These are phyloP conservation scores for Castanospermum australe DNA, from an alignment of 306 rosid genomes.

Conservation along the genomic window DNA sequence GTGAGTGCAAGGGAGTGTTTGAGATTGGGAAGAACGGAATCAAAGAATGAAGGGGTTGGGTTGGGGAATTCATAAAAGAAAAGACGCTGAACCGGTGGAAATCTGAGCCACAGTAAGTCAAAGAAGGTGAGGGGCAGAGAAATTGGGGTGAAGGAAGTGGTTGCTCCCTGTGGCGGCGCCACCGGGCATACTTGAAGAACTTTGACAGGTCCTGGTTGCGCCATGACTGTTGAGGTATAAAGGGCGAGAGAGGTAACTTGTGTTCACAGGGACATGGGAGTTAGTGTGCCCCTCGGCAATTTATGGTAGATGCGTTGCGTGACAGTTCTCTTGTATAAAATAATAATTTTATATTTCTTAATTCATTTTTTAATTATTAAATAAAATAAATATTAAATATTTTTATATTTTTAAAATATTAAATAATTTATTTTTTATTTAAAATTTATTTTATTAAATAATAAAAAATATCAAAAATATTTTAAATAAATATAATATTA, in stretches of 20 bases:
- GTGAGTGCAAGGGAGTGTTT: constrained; percentile 3
- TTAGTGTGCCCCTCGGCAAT: too few relatives aligned
- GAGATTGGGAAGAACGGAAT: neutral
- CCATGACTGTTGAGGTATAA: neutral
- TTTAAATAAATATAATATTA: too few relatives aligned
- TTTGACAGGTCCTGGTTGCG: neutral
- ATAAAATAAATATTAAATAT: too few relatives aligned
- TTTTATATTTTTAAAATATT: too few relatives aligned
- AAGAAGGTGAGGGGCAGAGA: constrained; percentile 18
- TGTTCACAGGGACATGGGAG: too few relatives aligned
- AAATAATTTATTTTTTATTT: too few relatives aligned
- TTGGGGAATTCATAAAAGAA: neutral
- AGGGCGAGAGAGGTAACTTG: neutral
- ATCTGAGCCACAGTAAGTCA: neutral
- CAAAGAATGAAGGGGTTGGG: neutral
- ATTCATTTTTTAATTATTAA: too few relatives aligned
- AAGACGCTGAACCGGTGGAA: neutral
- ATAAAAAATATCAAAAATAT: too few relatives aligned
- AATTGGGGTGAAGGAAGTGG: neutral
- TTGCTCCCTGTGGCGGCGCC: neutral
- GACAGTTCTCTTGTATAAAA: too few relatives aligned
- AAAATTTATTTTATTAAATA: too few relatives aligned
- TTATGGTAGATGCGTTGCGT: too few relatives aligned
- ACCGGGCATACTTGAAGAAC: neutral
- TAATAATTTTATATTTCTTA: too few relatives aligned